These are phyloP conservation scores for Paramecium sonneborni DNA, from an alignment of 73 alveolate species.

Conservation along the genomic window DNA sequence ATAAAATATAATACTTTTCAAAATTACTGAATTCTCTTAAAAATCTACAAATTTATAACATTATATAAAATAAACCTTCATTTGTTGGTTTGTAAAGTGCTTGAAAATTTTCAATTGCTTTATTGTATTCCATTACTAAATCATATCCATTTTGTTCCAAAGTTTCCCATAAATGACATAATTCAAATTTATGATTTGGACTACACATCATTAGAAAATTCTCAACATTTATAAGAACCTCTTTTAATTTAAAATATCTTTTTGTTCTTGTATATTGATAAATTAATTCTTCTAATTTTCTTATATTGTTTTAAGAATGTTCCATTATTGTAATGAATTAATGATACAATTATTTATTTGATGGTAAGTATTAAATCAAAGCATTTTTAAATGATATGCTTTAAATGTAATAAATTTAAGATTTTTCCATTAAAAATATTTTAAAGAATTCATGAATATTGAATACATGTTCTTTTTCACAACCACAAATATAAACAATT, in stretches of 20 bases:
- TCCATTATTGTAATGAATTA: not conserved
- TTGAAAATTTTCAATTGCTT: not conserved
- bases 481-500: not conserved
- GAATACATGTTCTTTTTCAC: not conserved
- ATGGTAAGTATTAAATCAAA: not conserved
- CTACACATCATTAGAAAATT: slow-evolving; percentile 15
- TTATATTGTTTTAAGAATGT: not conserved
- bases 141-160: slow-evolving; percentile 34
- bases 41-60: slow-evolving; percentile 24
- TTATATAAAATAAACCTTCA: slow-evolving; percentile 15
- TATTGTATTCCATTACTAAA: slow-evolving; percentile 31
- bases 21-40: slow-evolving; percentile 44
- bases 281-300: not conserved
- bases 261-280: not conserved
- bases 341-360: not conserved
- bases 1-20: not conserved
- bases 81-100: slow-evolving; percentile 4
- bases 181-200: slow-evolving; percentile 40
- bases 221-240: slow-evolving; percentile 3
- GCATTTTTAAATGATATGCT: not conserved
- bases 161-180: slow-evolving; percentile 28
- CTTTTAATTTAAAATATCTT: slow-evolving; percentile 27
- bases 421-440: not conserved
- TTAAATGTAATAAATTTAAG: not conserved
- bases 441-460: not conserved